Evolutionary conservation across 345 rosid genomes (phyloP), one percentile per base, ranked within the genome.

Genomic region (Lepidium africanum): DNA sequence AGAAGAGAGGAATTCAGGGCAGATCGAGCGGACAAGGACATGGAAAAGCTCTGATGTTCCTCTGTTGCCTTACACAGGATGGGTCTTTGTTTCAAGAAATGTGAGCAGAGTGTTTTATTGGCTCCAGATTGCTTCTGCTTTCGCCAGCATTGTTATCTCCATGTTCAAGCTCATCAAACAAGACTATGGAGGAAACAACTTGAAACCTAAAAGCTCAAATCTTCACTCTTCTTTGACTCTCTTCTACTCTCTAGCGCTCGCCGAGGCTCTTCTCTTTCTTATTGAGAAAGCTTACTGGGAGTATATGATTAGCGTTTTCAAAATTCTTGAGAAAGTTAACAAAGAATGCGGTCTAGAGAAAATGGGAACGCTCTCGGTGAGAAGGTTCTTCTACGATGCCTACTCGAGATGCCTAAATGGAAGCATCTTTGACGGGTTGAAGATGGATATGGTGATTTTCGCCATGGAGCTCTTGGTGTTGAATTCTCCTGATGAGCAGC

Each of bases 201-300:
- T 41, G 0, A 82, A 82, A 65, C 82, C 84, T 2, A 86, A 85
- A 60, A 78, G 80, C 2, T 79, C 83, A 45, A 93, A 84, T 78
- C 79, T 88, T 66, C 83, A 88, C 84, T 50, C 87, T 5, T 81
- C 98, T 62, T 68, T 93, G 65, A 73, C 60, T 57, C 92, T 93
- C 45, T 93, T 93, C 83, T 93, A 90, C 52, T 63, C 94, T 43
- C 62, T 90, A 71, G 90, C 97, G 3, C 75, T 93, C 12, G 94
- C 94, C 2, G 96, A 93, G 71, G 96, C 97, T 52, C 74, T 87
- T 42, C 70, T 90, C 63, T 93, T 93, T 56, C 85, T 90, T 16
- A 55, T 61, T 81, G 98, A 93, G 80, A 93, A 87, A 80, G 84
- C 81, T 15, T 93, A 90, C 62, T 93, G 97, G 96, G 96, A 90